phyloP scores from a whole-genome alignment of 1,284 basidiomycete species.

The Leccinum subfulvum region DNA sequence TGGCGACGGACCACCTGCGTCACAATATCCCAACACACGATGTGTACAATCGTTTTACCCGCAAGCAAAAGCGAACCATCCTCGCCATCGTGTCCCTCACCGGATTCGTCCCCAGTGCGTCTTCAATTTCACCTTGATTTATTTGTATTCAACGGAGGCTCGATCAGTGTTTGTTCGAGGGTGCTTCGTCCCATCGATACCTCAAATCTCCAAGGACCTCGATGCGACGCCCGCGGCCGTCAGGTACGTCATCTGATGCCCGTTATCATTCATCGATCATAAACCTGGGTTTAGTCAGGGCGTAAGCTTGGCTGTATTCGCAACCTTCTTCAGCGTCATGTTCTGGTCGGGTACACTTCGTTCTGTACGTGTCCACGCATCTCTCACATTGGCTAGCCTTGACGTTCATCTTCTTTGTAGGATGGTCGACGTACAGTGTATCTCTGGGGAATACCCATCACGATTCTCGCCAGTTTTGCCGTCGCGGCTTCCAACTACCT shows the following conservation, averaged over 20 bases:
- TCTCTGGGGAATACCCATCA: slow-evolving; percentile 45
- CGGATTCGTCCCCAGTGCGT: slow-evolving; percentile 27
- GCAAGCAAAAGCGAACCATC: slow-evolving; percentile 37
- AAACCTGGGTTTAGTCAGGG: slow-evolving; percentile 22
- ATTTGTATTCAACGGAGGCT: neutral
- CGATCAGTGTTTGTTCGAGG: slow-evolving; percentile 43
- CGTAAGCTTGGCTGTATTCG: slow-evolving; percentile 28
- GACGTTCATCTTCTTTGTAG: slow-evolving; percentile 16
- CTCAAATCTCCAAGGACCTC: slow-evolving; percentile 43
- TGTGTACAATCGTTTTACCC: slow-evolving; percentile 43
- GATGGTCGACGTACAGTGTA: slow-evolving; percentile 46
- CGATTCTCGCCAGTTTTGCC: slow-evolving; percentile 43
- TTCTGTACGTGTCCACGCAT: slow-evolving; percentile 26
- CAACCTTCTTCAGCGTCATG: slow-evolving; percentile 24
- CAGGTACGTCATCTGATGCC: slow-evolving; percentile 33
- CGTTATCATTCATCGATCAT: neutral
- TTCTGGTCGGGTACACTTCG: slow-evolving; percentile 28
- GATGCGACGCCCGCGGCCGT: slow-evolving; percentile 37
- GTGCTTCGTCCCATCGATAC: slow-evolving; percentile 49
- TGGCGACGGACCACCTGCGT: neutral
- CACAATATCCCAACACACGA: slow-evolving; percentile 18
- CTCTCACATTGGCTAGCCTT: neutral
- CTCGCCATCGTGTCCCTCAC: slow-evolving; percentile 39
- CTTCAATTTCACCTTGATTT: neutral
- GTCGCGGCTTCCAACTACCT: slow-evolving; percentile 38